Evolutionary conservation across 2,329 filamentous ascomycete genomes (phyloP), one percentile per base, ranked within the genome.

Genomic region (Diaporthe velutina): DNA sequence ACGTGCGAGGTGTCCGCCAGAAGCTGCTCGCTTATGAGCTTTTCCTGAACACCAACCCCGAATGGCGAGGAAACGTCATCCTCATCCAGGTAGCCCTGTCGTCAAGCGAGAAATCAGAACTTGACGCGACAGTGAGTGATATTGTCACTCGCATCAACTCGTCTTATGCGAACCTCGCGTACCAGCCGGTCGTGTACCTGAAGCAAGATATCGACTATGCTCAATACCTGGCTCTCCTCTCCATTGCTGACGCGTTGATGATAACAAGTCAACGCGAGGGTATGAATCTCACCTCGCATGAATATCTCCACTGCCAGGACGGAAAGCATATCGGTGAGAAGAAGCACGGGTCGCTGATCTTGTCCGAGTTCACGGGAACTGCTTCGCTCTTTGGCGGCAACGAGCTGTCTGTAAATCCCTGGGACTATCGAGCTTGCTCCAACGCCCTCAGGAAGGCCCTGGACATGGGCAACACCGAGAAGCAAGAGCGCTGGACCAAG

Each of bases 141-240:
- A 98, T 98, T 81, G 95, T 98, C 77, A 98, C 95, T 70, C 92
- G 96, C 75, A 96, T 98, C 82, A 98, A 98, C 83, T 97, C 95
- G 0, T 92, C 92, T 0, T 96, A 96, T 88, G 96, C 96, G 9
- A 98, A 95, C 35, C 88, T 98, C 67, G 94, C 95, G 0, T 97
- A 98, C 80, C 95, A 98, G 80, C 96, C 96, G 1, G 90, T 98
- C 15, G 94, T 98, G 8, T 98, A 98, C 83, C 87, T 98, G 71
- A 96, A 97, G 83, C 96, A 98, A 83, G 96, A 98, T 79, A 97
- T 98, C 75, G 93, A 94, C 74, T 98, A 98, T 81, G 88, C 94
- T 0, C 96, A 98, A 81, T 98, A 98, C 80, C 89, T 98, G n/a
- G 96, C 96, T 2, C 87, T 98, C 10, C 89, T 98, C 61, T 95